These are phyloP conservation scores for Collybiopsis confluens DNA, from an alignment of 768 basidiomycete genomes.

Conservation along the genomic window DNA sequence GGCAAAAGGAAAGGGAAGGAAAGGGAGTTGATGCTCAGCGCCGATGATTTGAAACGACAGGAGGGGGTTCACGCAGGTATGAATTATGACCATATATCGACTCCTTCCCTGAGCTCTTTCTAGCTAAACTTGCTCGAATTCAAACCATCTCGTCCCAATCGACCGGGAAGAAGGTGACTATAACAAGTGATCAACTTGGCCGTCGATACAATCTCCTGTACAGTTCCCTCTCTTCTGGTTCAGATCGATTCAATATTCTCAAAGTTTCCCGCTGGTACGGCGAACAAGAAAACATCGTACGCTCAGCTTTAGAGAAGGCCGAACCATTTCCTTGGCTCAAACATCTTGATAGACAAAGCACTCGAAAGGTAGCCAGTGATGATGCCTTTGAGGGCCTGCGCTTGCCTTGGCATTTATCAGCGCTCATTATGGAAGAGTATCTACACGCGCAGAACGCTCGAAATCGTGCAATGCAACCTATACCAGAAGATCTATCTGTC, in stretches of 20 bases:
- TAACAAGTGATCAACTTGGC: conserved; percentile 60
- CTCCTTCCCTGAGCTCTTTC: not conserved
- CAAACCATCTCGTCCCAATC: conserved; percentile 44
- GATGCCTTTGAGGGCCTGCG: conserved; percentile 11
- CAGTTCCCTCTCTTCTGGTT: conserved; percentile 27
- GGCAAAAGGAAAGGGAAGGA: conserved; percentile 61
- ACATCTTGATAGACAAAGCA: conserved; percentile 49
- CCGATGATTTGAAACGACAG: conserved; percentile 51
- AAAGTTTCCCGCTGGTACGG: conserved; percentile 59
- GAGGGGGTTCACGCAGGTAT: conserved; percentile 55
- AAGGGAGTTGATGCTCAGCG: conserved; percentile 34
- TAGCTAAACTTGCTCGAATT: conserved; percentile 58
- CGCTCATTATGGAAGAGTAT: conserved; percentile 67
- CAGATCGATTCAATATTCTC: conserved; percentile 37
- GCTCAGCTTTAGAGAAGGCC: conserved; percentile 51
- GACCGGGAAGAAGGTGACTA: conserved; percentile 59
- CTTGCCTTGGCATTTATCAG: conserved; percentile 61
- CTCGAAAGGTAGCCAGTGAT: conserved; percentile 16
- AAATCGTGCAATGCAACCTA: conserved; percentile 35
- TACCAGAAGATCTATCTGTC: conserved; percentile 35
- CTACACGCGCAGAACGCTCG: conserved; percentile 32
- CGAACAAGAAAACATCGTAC: conserved; percentile 42
- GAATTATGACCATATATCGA: conserved; percentile 2
- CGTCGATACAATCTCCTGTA: conserved; percentile 61
- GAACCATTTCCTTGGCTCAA: conserved; percentile 77